Percentiles rank a stretch among this genome's conserved stretches.
These are phyloP conservation scores for Chrysopogon serrulatus DNA, from an alignment of 176 grass and related monocot genomes.

Conservation along the genomic window DNA sequence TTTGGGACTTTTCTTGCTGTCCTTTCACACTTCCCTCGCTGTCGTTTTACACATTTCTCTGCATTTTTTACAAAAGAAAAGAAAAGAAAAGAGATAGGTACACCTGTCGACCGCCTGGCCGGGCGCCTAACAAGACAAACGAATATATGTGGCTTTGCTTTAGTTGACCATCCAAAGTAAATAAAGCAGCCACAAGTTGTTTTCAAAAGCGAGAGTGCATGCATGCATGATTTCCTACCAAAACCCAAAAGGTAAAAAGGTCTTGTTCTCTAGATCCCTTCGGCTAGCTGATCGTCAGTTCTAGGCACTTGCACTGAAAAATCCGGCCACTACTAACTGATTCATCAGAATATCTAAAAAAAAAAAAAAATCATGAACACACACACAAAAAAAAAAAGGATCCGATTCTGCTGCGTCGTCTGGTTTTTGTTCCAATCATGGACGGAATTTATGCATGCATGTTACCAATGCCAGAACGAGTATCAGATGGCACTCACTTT, in stretches of 20 bases:
- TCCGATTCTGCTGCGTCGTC: not conserved
- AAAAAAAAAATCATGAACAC: not conserved
- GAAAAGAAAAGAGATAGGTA: not conserved
- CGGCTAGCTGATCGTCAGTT: not conserved
- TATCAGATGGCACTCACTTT: not conserved
- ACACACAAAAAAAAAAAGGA: not conserved
- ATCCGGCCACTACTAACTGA: not conserved
- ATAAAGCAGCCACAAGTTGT: not conserved
- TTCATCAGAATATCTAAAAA: not conserved
- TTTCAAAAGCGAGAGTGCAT: not conserved
- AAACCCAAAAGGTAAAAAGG: not conserved
- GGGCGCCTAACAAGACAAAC: conserved; percentile 24
- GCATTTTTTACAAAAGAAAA: not conserved
- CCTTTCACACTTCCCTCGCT: not conserved
- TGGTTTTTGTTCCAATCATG: not conserved
- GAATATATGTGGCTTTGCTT: not conserved
- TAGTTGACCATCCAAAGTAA: conserved; percentile 6
- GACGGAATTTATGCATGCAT: not conserved
- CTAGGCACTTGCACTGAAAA: not conserved
- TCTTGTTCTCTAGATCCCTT: conserved; percentile 1
- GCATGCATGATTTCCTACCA: not conserved
- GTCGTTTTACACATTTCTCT: not conserved
- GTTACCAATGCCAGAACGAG: not conserved
- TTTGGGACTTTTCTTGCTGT: not conserved
- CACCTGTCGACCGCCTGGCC: conserved; percentile 3